Evolutionary conservation across 176 grass and related monocot species (phyloP), one percentile per base, ranked within the genome.

Genomic region (Cocos nucifera): DNA sequence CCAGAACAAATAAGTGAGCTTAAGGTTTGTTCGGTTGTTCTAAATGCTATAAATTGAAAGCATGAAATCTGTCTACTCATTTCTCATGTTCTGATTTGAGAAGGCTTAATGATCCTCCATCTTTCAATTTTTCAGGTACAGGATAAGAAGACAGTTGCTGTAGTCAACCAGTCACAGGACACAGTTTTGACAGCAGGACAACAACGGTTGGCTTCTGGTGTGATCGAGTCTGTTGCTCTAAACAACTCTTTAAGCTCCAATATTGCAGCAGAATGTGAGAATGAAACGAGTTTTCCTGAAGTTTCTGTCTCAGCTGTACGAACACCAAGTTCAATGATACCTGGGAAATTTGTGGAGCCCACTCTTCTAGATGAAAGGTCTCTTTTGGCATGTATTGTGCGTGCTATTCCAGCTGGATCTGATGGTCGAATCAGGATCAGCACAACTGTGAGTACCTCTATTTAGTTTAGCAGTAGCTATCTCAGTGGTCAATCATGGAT

Each of bases 351-450:
- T 77, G 66, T 84, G 69, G 87, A 97, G 17, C 76, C 79, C 61
- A 61, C 77, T 69, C 76, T 92, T 62, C 32, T 98, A 58, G 93
- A 92, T 21, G 87, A 98, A 73, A 85, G 84, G 80, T 85, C 76
- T 29, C 87, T 98, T 74, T 62, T 98, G 28, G 84, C 84, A 64
- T 98, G 84, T 73, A 98, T 92, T 58, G 93, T 98, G 22, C 93
- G 93, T 63, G 81, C 93, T 32, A 80, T 92, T 70, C 93, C 93
- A 69, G 75, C 84, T 74, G 87, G 81, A 49, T 27, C 76, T 70
- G 85, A 82, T 63, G 76, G 72, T 29, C 76, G 72, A 69, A 89
- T 98, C 69, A 88, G 80, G 69, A 98, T 98, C 49, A 98, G 87
- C 67, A 77, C 84, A 70, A 98, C 81, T 56, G 93, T 98, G 67